Base-by-base conservation (phyloP, 805 yeast genomes). In the Yamadazyma sp. region DNA sequence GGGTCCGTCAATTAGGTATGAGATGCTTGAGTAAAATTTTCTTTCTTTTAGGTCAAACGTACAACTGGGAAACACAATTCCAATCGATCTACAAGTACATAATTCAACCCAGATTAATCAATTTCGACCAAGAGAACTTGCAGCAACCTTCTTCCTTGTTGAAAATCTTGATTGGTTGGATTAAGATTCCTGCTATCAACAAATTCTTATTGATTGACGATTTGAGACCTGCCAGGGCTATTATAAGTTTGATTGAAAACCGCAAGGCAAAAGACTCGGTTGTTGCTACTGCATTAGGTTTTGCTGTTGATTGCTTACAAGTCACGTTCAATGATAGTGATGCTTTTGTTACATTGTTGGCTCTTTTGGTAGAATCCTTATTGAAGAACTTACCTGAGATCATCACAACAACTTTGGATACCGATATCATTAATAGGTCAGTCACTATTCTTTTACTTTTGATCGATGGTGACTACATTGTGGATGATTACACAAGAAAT, bases 131-230 rank as follows among this genome's bases (percentile, higher is more conserved):
- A 27, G 95, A 84, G 50, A 93, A 91, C 55, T 65, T 83, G 21
- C 95, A 88, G 53, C 88, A 84, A 50, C 82, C 91, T 0, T 88
- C 97, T 0, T 74, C 95, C 0, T 55, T 91, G 29, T 63, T 90
- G 76, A 76, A 70, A 39, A 54, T 88, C 7, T 73, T 91, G 50
- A 59, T 77, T 5, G 62, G 73, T 6, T 75, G 95, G 80, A 55
- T 68, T 15, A 60, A 54, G 13, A 42, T 48, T 3, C 62, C 66
- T 4, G 62, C 64, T 15, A 67, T 82, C 25, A 62, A 71, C 32
- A 66, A 67, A 10, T 76, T 82, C 41, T 59, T 87, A 29, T 71
- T 70, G 38, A 59, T 70, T 38, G 84, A 84, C 45, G 73, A 82
- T 31, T 68, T 60, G 35, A 66, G 74, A 2, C 75, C 88, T 6